phyloP scores from a whole-genome alignment of 2,329 filamentous ascomycete species.

The Colletotrichum horii region DNA sequence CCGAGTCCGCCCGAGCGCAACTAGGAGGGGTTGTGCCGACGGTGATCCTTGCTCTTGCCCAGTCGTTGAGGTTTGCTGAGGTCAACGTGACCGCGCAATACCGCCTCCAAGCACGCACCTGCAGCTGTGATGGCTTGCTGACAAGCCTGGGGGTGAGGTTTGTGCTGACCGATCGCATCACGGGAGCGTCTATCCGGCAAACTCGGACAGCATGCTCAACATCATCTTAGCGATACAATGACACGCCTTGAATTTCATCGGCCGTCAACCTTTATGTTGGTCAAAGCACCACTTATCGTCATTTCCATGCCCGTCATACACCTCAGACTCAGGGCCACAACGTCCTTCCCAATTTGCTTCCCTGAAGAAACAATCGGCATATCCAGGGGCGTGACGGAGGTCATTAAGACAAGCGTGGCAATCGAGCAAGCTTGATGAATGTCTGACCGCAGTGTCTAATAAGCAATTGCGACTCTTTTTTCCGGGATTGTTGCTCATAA shows the following conservation, averaged over 20 bases:
- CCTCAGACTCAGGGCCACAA: neutral
- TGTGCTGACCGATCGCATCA: neutral
- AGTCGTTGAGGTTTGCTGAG: neutral
- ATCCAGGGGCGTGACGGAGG: neutral
- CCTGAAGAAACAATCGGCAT: neutral
- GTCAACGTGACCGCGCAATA: conserved; percentile 2
- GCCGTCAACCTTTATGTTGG: neutral
- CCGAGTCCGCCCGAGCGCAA: conserved; percentile 4
- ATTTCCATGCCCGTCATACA: neutral
- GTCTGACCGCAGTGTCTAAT: neutral
- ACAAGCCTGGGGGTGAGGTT: conserved; percentile 2
- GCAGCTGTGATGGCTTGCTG: neutral
- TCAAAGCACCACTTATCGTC: neutral
- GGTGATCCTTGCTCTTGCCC: neutral
- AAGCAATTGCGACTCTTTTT: neutral
- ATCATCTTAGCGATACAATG: neutral
- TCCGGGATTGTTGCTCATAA: neutral
- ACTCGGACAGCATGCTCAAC: neutral
- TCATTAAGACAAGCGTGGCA: neutral
- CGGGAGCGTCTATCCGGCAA: neutral
- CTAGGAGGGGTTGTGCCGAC: neutral
- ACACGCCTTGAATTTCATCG: neutral
- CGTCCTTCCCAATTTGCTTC: neutral
- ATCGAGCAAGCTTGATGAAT: neutral
- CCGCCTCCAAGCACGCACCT: neutral